Percentiles rank a stretch among this genome's conserved stretches.
Evolutionary conservation across 2,329 filamentous ascomycete genomes (phyloP).

Genomic region (Epichloe aotearoae): DNA sequence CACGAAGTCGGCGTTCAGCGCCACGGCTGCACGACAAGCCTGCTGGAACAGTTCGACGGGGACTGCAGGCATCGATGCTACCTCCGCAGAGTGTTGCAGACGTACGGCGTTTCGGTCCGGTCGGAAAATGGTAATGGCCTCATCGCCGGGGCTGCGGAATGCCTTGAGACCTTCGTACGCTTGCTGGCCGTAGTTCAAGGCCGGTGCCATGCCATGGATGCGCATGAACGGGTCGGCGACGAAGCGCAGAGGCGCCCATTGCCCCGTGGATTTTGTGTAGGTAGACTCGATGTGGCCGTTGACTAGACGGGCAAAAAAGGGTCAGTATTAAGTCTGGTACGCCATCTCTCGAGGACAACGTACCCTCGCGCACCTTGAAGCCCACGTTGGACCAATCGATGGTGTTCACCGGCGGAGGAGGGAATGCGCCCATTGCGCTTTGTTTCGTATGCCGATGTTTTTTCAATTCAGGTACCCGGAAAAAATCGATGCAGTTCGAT

Average conservation of each 20-base stretch:
- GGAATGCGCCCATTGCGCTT: conserved; percentile 42
- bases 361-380: conserved; percentile 84
- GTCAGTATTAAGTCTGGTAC: not conserved
- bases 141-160: conserved; percentile 63
- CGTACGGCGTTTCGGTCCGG: conserved; percentile 72
- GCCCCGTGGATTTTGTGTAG: conserved; percentile 58
- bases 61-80: conserved; percentile 70
- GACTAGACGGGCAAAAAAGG: conserved; percentile 51
- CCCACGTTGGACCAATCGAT: conserved; percentile 93
- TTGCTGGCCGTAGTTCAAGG: conserved; percentile 93
- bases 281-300: conserved; percentile 89
- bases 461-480: too few species aligned
- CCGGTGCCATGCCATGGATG: conserved; percentile 90
- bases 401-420: conserved; percentile 62
- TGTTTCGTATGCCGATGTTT: too few species aligned
- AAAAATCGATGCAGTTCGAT: too few species aligned
- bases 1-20: conserved; percentile 79
- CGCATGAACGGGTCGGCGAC: conserved; percentile 72
- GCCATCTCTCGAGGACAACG: conserved; percentile 8
- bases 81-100: conserved; percentile 72
- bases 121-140: conserved; percentile 72
- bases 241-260: conserved; percentile 70
- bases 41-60: conserved; percentile 64
- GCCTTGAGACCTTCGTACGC: conserved; percentile 98
- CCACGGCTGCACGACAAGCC: conserved; percentile 68